Percentiles rank a stretch among this genome's conserved stretches.
phyloP scores from a whole-genome alignment of 2,329 filamentous ascomycete genomes.

The Mariannaea sp. region DNA sequence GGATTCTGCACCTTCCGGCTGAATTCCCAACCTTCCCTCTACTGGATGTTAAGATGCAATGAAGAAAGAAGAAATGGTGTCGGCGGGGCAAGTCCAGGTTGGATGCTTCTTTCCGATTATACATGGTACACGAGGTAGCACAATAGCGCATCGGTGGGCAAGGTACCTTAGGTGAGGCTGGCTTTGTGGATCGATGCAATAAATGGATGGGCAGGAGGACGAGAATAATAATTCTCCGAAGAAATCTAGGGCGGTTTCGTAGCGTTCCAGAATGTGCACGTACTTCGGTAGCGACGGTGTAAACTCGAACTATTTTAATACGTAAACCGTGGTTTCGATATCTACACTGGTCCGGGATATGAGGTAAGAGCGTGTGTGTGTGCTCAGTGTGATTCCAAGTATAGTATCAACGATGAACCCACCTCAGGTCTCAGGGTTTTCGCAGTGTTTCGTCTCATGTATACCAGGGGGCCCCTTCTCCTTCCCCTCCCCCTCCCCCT shows the following conservation, averaged over 20 bases:
- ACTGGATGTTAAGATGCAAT: background rate
- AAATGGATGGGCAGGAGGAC: constrained; percentile 1
- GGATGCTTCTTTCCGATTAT: constrained; percentile 7
- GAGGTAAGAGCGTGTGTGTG: too few species aligned
- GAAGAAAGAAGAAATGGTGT: background rate
- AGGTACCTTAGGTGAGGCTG: too few species aligned
- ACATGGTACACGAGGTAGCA: too few species aligned
- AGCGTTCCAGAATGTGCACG: background rate
- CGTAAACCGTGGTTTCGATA: too few species aligned
- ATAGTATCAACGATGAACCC: constrained; percentile 7
- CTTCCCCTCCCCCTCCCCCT: background rate
- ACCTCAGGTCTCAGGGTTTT: constrained; percentile 22
- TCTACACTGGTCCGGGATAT: too few species aligned
- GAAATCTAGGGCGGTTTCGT: constrained; percentile 9
- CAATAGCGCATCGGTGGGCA: too few species aligned
- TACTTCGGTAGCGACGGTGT: too few species aligned
- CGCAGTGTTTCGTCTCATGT: constrained; percentile 34
- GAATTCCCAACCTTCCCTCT: background rate
- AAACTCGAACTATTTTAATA: too few species aligned
- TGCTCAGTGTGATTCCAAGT: too few species aligned
- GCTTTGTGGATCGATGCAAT: constrained; percentile 1
- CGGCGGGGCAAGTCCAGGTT: constrained; percentile 8
- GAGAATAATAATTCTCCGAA: constrained; percentile 20
- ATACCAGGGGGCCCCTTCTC: constrained; percentile 11
- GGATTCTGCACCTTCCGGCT: background rate